These are phyloP conservation scores for Cerrena zonata DNA, from an alignment of 1,284 basidiomycete genomes.

Conservation along the genomic window DNA sequence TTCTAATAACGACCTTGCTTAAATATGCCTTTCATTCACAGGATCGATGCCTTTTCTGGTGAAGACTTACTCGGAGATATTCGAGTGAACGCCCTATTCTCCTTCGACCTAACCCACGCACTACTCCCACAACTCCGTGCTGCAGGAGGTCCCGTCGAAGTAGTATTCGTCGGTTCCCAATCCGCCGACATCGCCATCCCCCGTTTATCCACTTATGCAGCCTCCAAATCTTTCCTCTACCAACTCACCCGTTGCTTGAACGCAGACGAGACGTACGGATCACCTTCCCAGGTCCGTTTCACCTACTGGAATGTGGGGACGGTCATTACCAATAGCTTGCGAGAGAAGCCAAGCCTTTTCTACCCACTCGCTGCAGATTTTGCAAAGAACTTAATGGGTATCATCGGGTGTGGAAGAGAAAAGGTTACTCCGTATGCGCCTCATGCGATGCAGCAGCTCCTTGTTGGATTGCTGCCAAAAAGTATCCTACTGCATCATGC, in stretches of 20 bases:
- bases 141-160: slow-evolving; percentile 20
- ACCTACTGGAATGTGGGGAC: slow-evolving; percentile 19
- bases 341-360: slow-evolving; percentile 4
- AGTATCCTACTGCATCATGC: slow-evolving; percentile 3
- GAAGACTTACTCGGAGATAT: slow-evolving; percentile 14
- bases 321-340: slow-evolving; percentile 17
- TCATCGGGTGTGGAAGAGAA: slow-evolving; percentile 11
- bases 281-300: slow-evolving; percentile 21
- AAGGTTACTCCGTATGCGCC: slow-evolving; percentile 7
- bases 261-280: slow-evolving; percentile 21
- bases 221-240: slow-evolving; percentile 22
- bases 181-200: slow-evolving; percentile 18
- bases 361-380: slow-evolving; percentile 9
- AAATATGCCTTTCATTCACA: no score
- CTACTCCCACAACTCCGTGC: slow-evolving; percentile 24
- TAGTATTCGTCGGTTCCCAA: slow-evolving; percentile 23
- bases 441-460: slow-evolving; percentile 11
- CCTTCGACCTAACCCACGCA: slow-evolving; percentile 23
- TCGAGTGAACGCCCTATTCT: slow-evolving; percentile 23
- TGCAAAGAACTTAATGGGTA: slow-evolving; percentile 10
- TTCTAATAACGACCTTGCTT: no score
- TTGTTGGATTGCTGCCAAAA: background rate
- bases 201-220: slow-evolving; percentile 21
- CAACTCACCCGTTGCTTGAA: slow-evolving; percentile 21
- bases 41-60: slow-evolving; percentile 20